Conservation (phyloP, 2,329 filamentous ascomycete species). For the Capronia coronata region DNA sequence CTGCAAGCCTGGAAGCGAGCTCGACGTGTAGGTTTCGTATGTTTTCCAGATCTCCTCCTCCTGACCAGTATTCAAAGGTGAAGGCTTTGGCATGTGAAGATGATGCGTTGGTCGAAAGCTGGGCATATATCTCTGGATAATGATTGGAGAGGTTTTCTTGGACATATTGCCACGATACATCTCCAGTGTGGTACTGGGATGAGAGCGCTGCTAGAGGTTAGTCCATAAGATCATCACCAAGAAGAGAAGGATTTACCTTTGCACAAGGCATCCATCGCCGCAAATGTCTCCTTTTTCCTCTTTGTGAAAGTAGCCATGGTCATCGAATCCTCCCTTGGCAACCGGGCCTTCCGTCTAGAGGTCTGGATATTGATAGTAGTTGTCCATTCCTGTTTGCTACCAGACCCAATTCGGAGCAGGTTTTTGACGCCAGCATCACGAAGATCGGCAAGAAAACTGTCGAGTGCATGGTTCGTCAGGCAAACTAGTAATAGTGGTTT, state of each 20-base stretch:
- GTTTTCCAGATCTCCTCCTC: conserved; percentile 29
- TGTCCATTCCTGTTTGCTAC: conserved; percentile 30
- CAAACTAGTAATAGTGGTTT: conserved; percentile 33
- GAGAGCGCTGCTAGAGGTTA: conserved; percentile 5
- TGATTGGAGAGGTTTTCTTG: conserved; percentile 5
- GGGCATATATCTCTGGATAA: conserved; percentile 17
- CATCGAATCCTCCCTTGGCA: conserved; percentile 7
- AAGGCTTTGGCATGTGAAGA: conserved; percentile 20
- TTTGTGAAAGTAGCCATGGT: not conserved
- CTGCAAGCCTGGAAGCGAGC: conserved; percentile 17
- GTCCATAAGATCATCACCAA: no score
- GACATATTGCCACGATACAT: conserved; percentile 18
- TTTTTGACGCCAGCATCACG: conserved; percentile 27
- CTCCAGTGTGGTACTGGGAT: conserved; percentile 9
- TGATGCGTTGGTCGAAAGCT: conserved; percentile 13
- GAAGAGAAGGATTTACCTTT: conserved; percentile 2
- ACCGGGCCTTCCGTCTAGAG: conserved; percentile 12
- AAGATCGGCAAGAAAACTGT: conserved; percentile 30
- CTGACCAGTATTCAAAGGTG: conserved; percentile 30
- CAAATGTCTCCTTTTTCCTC: conserved; percentile 9
- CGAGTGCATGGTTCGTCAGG: conserved; percentile 33
- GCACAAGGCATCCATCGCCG: conserved; percentile 16
- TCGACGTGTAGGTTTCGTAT: conserved; percentile 27
- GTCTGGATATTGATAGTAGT: conserved; percentile 19
- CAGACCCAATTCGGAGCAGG: conserved; percentile 30